Base-by-base conservation (phyloP, 192 early-diverging fungal species). In the Backusella macrospora region DNA sequence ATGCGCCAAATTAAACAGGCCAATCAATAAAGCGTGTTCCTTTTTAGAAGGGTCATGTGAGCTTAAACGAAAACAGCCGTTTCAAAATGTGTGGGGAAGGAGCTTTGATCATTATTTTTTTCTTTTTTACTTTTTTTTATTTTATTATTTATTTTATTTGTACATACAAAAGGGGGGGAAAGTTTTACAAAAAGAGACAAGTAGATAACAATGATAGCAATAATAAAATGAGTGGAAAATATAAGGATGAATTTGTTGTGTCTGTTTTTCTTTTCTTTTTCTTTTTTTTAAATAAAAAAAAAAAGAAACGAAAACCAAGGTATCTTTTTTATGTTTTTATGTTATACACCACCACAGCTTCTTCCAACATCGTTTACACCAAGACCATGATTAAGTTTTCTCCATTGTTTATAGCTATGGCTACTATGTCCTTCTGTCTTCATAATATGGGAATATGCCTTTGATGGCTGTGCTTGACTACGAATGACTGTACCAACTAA, bases 321-420 rank as follows among this genome's bases (percentile, higher is more conserved):
- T 34, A 34, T 34, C 29, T 34, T 34, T 34, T 34, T 34, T 0
- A 1, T 34, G 0, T 34, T 34, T 34, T 34, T 34, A 1, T 34
- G 29, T n/a, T 73, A 82, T 8, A 82, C 65, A 48, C 81, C 81
- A 64, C 81, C 81, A 62, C 78, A 77, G 42, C 76, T 78, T 48
- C 81, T 72, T 18, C 72, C 65, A 37, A 83, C 81, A 76, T 80
- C 81, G 29, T 62, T 62, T 12, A 72, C 55, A 40, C 78, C 78
- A 38, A 80, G 42, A 26, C 81, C 81, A 39, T 79, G 76, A 40
- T 82, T 82, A 4, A 71, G 63, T 23, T 73, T 71, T 21, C 62
- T 63, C 81, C 81, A 82, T 47, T 73, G 70, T 13, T 67, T 43
- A n/a, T 59, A 48, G 13, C 62, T 44, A 44, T 59, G 40, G 2